Base-by-base conservation (phyloP, 768 basidiomycete genomes). In the Leccinum barrowsii region DNA sequence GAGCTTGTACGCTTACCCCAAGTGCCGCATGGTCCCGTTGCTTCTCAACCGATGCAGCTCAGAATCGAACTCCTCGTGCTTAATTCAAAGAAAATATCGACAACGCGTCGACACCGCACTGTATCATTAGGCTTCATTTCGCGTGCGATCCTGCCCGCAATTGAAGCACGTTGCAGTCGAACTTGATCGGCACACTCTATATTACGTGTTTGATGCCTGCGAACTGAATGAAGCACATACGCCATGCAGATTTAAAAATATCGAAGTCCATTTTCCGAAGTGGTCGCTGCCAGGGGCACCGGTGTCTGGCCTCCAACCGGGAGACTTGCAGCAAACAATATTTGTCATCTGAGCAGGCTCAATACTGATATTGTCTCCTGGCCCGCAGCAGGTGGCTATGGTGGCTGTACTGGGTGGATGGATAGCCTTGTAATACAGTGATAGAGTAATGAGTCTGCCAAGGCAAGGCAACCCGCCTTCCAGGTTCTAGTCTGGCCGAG, bases 401-500 rank as follows among this genome's bases (percentile, higher is more conserved):
- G 22, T 26, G 42, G 32, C 5, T 21, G 19, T 8, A 26, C 22
- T 22, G 37, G 26, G 19, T 22, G 26, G 28, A 19, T 30, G 10
- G 32, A 32, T 32, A n/a, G 15, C 26, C 48, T 17, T 28, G 30
- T 10, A 34, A 12, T 34, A 34, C 11, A 34, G 32, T 34, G 10
- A 34, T 34, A 32, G 4, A 34, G 32, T 34, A 7, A 19, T 5
- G 28, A 19, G 11, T 12, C 50, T 12, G n/a, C 19, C 50, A 50
- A 30, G 49, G 6, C 28, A 13, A 37, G n/a, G 46, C 4, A 37
- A 61, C 30, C 7, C 0, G 34, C 15, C 47, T 40, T 4, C 30
- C 40, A 19, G 34, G n/a, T 5, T 60, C 58, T 26, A 55, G 48
- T 51, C 44, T 42, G 47, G 37, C 30, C 46, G 37, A 62, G 28